A percentile compares a stretch with the other conserved stretches of the same genome.
phyloP scores from a whole-genome alignment of 257 asterid species.

The Linderniella brevidens region DNA sequence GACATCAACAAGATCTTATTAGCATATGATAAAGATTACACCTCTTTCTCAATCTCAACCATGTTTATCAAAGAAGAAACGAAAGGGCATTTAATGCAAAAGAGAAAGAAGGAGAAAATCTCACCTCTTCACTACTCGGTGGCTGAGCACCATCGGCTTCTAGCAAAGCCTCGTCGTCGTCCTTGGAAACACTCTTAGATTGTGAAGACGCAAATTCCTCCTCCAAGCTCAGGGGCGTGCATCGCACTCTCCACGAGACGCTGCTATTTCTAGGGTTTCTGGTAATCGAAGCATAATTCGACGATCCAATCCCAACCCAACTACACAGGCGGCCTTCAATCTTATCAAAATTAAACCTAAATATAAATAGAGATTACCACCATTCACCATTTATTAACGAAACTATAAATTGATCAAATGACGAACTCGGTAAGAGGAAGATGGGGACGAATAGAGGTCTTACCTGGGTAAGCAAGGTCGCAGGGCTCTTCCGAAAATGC shows the following conservation, averaged over 20 bases:
- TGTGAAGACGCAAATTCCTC: constrained; percentile 28
- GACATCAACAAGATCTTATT: constrained; percentile 4
- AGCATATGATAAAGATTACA: background rate
- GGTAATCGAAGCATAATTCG: constrained; percentile 15
- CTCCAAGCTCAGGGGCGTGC: constrained; percentile 40
- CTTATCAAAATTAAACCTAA: too few species aligned
- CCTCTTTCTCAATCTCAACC: background rate
- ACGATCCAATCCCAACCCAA: background rate
- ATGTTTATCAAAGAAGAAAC: background rate
- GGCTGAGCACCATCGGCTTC: background rate
- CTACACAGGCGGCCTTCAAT: too few species aligned
- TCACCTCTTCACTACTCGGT: constrained; percentile 46
- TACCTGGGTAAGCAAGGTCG: too few species aligned
- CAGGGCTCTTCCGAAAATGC: too few species aligned
- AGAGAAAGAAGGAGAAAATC: background rate
- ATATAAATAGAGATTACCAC: too few species aligned
- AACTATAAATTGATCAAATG: too few species aligned
- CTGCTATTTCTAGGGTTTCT: constrained; percentile 8
- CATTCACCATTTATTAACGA: too few species aligned
- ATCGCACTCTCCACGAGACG: constrained; percentile 19
- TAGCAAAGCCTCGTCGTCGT: constrained; percentile 14
- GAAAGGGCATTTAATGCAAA: constrained; percentile 1
- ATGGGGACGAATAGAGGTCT: too few species aligned
- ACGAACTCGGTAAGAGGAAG: too few species aligned
- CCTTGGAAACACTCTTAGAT: constrained; percentile 17